Conservation (phyloP, 192 early-diverging fungal genomes). For the Podila verticillata region DNA sequence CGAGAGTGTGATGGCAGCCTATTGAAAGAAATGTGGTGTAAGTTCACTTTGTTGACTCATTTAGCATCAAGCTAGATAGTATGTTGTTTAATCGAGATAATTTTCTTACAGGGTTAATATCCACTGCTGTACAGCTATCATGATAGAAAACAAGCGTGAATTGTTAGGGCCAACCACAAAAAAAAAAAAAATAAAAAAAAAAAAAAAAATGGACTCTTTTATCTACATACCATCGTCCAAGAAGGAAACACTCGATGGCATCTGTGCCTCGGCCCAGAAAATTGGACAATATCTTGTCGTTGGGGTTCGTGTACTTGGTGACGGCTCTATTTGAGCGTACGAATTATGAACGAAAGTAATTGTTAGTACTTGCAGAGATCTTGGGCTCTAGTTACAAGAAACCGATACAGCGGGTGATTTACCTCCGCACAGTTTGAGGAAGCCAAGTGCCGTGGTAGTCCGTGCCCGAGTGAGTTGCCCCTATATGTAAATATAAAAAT, state of each 20-base stretch:
- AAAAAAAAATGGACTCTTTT: neutral
- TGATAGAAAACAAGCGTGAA: too few species aligned
- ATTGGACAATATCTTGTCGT: conserved; percentile 87
- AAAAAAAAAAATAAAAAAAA: neutral
- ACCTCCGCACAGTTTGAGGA: conserved; percentile 86
- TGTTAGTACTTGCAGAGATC: too few species aligned
- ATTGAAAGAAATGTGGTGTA: neutral
- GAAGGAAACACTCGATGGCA: conserved; percentile 87
- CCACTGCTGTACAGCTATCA: conserved; percentile 76
- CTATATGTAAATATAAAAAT: conserved; percentile 9
- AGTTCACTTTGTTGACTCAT: neutral
- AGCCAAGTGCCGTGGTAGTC: conserved; percentile 97
- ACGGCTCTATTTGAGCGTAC: conserved; percentile 60
- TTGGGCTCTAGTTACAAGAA: too few species aligned
- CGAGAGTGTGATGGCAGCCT: conserved; percentile 82
- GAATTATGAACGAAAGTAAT: neutral
- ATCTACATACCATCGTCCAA: conserved; percentile 69
- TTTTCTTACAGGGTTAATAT: conserved; percentile 83
- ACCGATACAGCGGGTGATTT: neutral
- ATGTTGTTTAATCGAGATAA: too few species aligned
- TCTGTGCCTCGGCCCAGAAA: conserved; percentile 94
- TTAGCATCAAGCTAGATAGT: too few species aligned
- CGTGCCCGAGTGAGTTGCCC: conserved; percentile 89
- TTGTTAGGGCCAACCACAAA: neutral
- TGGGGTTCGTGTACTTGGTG: conserved; percentile 76